phyloP scores from a whole-genome alignment of 371 early-diverging fungal genomes.

The Dichotomocladium elegans region DNA sequence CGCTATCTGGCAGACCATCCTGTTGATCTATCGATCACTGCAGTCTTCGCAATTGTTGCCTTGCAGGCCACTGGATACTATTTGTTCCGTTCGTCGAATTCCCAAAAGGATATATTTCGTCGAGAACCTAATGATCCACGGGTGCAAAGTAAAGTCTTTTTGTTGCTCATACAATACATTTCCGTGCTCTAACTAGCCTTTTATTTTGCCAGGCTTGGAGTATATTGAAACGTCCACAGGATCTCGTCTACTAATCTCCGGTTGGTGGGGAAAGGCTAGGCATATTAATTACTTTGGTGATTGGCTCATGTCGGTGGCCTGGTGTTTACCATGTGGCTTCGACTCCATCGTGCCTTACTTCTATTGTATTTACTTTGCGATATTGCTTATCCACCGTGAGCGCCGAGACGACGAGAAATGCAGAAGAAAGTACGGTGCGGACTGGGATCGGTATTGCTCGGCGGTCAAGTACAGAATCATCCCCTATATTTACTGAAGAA shows the following conservation, averaged over 20 bases:
- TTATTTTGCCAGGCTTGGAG: constrained; percentile 54
- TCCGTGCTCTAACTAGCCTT: neutral
- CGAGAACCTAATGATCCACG: constrained; percentile 65
- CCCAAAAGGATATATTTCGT: constrained; percentile 84
- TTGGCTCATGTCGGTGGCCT: constrained; percentile 83
- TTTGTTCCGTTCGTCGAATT: constrained; percentile 86
- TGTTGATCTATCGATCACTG: constrained; percentile 35
- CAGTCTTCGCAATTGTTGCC: constrained; percentile 43
- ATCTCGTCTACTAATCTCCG: constrained; percentile 72
- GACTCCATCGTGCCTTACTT: constrained; percentile 84
- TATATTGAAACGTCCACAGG: constrained; percentile 82
- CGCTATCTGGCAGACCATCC: constrained; percentile 79
- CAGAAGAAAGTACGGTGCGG: constrained; percentile 84
- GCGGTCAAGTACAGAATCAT: constrained; percentile 83
- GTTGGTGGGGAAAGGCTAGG: constrained; percentile 93
- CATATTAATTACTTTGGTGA: constrained; percentile 94
- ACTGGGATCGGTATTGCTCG: constrained; percentile 88
- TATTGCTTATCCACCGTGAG: constrained; percentile 85
- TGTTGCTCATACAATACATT: neutral
- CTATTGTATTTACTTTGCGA: constrained; percentile 86
- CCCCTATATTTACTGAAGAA: constrained; percentile 50
- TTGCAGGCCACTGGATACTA: constrained; percentile 68
- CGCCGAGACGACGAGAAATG: constrained; percentile 88
- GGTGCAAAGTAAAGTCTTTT: constrained; percentile 47
- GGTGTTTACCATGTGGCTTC: constrained; percentile 74